Conservation (phyloP, 2,329 filamentous ascomycete species). For the Ilyonectria destructans region DNA sequence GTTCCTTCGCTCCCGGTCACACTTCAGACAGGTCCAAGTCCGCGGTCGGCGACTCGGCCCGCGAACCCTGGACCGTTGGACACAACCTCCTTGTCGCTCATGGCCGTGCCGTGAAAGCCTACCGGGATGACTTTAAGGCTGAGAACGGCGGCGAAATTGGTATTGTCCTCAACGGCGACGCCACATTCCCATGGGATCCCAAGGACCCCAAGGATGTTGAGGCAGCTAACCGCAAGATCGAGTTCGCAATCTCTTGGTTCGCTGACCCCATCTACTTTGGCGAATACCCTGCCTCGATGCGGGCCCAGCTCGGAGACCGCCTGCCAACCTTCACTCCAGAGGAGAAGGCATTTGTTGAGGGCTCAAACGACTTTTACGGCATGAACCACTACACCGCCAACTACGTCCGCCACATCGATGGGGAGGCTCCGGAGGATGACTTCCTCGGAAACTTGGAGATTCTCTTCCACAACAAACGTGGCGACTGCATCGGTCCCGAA, state of each 20-base stretch:
- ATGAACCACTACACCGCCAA: conserved; percentile 96
- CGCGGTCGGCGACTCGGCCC: conserved; percentile 79
- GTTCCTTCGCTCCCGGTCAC: conserved; percentile 86
- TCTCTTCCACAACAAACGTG: conserved; percentile 79
- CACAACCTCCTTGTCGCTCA: conserved; percentile 88
- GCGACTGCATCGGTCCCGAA: conserved; percentile 83
- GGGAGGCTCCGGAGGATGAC: conserved; percentile 75
- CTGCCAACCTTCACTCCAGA: conserved; percentile 83
- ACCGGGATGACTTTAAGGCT: conserved; percentile 86
- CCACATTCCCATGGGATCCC: conserved; percentile 86
- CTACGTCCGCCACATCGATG: conserved; percentile 83
- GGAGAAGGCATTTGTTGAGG: conserved; percentile 81
- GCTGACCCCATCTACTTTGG: conserved; percentile 90
- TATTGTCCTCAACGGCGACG: conserved; percentile 91
- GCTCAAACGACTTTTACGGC: conserved; percentile 94
- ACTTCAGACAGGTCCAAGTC: conserved; percentile 83
- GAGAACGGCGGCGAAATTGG: conserved; percentile 83
- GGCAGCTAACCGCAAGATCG: conserved; percentile 85
- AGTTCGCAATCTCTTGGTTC: conserved; percentile 92
- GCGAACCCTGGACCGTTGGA: conserved; percentile 87
- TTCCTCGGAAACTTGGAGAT: conserved; percentile 83
- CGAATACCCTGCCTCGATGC: conserved; percentile 88
- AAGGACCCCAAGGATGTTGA: conserved; percentile 82
- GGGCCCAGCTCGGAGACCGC: conserved; percentile 83
- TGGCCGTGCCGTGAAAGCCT: conserved; percentile 84